Conservation (phyloP, 352 stramenopile genomes). For the Pythium phragmitis region DNA sequence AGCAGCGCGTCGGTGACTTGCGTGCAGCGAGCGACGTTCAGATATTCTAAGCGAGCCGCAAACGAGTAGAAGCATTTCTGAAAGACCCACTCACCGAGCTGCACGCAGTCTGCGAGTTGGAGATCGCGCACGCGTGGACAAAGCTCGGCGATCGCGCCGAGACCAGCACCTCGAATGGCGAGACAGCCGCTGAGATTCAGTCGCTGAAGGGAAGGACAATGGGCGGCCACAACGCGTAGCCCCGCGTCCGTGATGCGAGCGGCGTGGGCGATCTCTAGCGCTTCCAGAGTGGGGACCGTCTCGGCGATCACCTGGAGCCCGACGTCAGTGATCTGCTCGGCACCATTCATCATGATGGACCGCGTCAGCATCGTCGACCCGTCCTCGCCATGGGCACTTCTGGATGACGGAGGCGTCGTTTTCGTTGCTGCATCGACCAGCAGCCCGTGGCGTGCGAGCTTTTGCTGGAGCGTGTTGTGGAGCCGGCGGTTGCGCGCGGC, state of each 20-base stretch:
- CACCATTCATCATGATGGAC: conserved; percentile 58
- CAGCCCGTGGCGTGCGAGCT: conserved; percentile 21
- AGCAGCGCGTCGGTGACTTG: conserved; percentile 87
- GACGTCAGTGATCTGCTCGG: conserved; percentile 60
- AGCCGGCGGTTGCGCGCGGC: conserved; percentile 62
- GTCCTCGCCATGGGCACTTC: conserved; percentile 10
- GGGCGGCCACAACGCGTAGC: conserved; percentile 47
- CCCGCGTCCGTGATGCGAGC: conserved; percentile 51
- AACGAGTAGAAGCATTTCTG: conserved; percentile 64
- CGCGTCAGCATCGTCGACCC: conserved; percentile 28
- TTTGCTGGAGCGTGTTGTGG: conserved; percentile 24
- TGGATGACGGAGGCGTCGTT: neutral
- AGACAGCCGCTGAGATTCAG: conserved; percentile 54
- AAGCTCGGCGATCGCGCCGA: conserved; percentile 64
- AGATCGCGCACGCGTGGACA: conserved; percentile 42
- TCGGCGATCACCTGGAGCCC: conserved; percentile 54
- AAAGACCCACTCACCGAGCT: conserved; percentile 72
- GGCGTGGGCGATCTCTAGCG: conserved; percentile 51
- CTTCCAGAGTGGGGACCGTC: conserved; percentile 47
- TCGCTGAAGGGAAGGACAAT: conserved; percentile 44
- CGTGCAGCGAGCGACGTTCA: conserved; percentile 72
- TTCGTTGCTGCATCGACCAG: neutral
- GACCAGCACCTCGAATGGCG: conserved; percentile 50
- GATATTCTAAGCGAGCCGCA: conserved; percentile 34
- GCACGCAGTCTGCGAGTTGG: conserved; percentile 48